Base-by-base conservation (phyloP, 306 rosid genomes). In the Hylodesmum podocarpum region DNA sequence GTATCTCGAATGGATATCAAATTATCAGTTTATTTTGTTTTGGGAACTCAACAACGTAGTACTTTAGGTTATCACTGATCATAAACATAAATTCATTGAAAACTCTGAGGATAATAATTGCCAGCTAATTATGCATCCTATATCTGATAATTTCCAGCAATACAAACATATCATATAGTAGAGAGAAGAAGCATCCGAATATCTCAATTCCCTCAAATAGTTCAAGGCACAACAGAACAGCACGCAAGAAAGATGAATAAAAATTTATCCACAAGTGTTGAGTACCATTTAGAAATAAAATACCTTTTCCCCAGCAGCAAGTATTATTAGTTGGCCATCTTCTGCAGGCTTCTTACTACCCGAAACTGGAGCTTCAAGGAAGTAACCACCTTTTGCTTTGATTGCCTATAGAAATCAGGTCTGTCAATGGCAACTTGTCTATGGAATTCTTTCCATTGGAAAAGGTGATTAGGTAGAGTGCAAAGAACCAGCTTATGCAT, bases 281-380 rank as follows among this genome's bases (percentile, higher is more conserved):
- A 39, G 40, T 64, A 65, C 19, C 25, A 55, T 66, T 51, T 24
- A 39, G 64, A 66, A 18, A 74, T 81, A 90, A 66, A 18, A 74
- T 81, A 90, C 93, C 97, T 91, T 78, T 75, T 87, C 83, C 21
- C 98, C 98, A 29, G 98, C 98, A 41, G 96, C 86, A 49, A 94
- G 97, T 80, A 94, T 87, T 24, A 94, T 82, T 19, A 94, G 83
- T 51, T 94, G 98, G 65, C 98, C 98, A 78, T 94, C 98, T 90
- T 94, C 98, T 59, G 98, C 98, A 1, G 98, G 98, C 86, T 94
- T 94, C 90, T 94, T 94, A 89, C 96, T 90, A 69, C 98, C 98
- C 29, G 98, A 94, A 85, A 94, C 98, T 73, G 98, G 98, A 64
- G 94, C 98, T 83, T 94, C 93, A 44, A 91, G 84, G 79, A 87